Evolutionary conservation across 2,329 filamentous ascomycete species (phyloP).

Genomic region (Ophiostoma sp.): DNA sequence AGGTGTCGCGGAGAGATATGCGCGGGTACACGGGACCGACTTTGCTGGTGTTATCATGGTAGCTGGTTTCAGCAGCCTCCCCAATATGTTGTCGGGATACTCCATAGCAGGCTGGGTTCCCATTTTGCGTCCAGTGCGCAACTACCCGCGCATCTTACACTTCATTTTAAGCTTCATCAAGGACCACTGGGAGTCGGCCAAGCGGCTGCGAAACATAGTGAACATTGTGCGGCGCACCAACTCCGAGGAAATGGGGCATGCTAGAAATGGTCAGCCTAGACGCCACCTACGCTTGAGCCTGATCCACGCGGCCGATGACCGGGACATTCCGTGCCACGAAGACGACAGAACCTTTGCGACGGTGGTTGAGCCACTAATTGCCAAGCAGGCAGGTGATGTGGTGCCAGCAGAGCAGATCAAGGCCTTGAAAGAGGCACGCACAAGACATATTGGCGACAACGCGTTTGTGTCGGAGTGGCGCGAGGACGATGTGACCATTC

Average conservation of each 20-base stretch:
- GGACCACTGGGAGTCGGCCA: conserved; percentile 75
- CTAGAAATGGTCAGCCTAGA: not conserved
- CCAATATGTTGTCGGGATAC: conserved; percentile 69
- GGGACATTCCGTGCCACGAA: conserved; percentile 72
- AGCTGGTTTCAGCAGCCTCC: conserved; percentile 70
- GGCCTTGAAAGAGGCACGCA: conserved; percentile 41
- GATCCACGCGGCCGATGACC: conserved; percentile 75
- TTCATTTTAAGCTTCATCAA: conserved; percentile 59
- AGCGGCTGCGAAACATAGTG: conserved; percentile 56
- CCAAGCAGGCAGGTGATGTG: conserved; percentile 29
- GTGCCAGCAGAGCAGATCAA: conserved; percentile 36
- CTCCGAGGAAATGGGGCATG: conserved; percentile 31
- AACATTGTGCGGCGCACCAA: conserved; percentile 39
- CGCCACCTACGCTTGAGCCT: conserved; percentile 58
- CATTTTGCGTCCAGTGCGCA: conserved; percentile 66
- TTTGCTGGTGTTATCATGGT: conserved; percentile 79
- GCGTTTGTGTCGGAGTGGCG: conserved; percentile 46
- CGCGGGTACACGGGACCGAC: conserved; percentile 48
- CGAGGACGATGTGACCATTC: conserved; percentile 44
- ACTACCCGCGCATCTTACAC: conserved; percentile 58
- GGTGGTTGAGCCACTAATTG: conserved; percentile 41
- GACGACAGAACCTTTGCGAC: conserved; percentile 58
- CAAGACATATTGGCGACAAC: conserved; percentile 39
- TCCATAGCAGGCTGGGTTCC: conserved; percentile 72
- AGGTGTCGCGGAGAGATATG: conserved; percentile 67